Evolutionary conservation across 495 filamentous ascomycete species (phyloP).

Genomic region (Cercophora sp.): DNA sequence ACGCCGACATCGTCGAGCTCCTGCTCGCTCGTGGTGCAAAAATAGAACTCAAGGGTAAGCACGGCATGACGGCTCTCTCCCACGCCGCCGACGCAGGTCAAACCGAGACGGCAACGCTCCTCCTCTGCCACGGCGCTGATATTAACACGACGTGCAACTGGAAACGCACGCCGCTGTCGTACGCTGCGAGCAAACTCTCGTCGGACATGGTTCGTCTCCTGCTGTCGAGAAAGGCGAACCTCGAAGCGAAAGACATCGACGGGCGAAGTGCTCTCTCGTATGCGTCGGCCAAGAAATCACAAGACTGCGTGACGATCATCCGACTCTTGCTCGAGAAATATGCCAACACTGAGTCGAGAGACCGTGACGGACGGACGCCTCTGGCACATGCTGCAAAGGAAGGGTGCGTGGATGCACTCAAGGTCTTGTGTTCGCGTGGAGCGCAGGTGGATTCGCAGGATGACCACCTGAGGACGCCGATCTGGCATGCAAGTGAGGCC

Average conservation of each 20-base stretch:
- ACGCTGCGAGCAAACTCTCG: not conserved
- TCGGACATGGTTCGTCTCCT: not conserved
- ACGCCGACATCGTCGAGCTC: too few species aligned
- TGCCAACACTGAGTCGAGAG: not conserved
- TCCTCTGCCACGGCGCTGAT: not conserved
- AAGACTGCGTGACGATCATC: not conserved
- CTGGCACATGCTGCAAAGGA: not conserved
- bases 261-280: not conserved
- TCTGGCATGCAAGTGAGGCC: too few species aligned
- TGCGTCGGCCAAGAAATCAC: not conserved
- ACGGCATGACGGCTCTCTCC: not conserved
- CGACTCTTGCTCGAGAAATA: not conserved
- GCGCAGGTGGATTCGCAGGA: too few species aligned
- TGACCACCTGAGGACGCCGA: too few species aligned
- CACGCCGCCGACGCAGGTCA: not conserved
- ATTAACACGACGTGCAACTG: not conserved
- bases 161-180: not conserved
- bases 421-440: too few species aligned
- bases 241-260: not conserved
- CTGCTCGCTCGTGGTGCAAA: too few species aligned
- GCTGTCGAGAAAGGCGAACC: not conserved
- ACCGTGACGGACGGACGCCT: not conserved
- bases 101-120: not conserved
- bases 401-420: too few species aligned
- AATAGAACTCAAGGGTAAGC: not conserved